Base-by-base conservation (phyloP, 169 alveolate genomes). In the Perkinsus chesapeaki region DNA sequence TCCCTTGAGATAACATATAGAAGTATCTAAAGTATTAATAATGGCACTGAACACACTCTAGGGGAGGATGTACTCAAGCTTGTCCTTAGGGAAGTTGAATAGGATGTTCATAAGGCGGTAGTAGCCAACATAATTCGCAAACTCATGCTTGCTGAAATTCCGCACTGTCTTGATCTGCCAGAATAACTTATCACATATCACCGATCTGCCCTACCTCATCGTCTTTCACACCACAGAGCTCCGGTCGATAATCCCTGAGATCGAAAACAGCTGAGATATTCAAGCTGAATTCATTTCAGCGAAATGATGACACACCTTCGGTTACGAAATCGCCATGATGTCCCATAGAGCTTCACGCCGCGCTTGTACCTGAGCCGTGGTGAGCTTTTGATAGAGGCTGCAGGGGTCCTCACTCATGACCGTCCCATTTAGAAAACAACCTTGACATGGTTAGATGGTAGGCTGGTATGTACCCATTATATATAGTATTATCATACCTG, bases 1-100 rank as follows among this genome's bases (percentile, higher is more conserved):
- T 94, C 92, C 95, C 95, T 0, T 94, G 94, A 20, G 93, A 91
- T 31, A 94, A 94, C 96, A 94, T 94, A 48, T 91, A 92, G 93
- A 94, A 94, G 60, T 94, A 60, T 23, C 82, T 60, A 23, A 60
- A 23, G n/a, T n/a, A n/a, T n/a, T n/a, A n/a, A n/a, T n/a, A n/a
- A n/a, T 20, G 31, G 36, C 12, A 60, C 31, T 60, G 31, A 60
- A 60, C 82, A 60, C 37, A 12, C 82, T 1, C 23, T 5, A 43
- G 60, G 27, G 1, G 82, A 0, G 7, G 82, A 7, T 34, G 7
- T 60, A 93, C 20, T 93, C 94, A 5, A 94, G 92, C 39, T 92
- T 94, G 43, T 93, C 96, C 43, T n/a, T 39, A 27, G 96, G 95
- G 39, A 94, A 94, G 47, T 93, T 82, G 91, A 92, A 91, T 23